Evolutionary conservation across 2,329 filamentous ascomycete genomes (phyloP), one percentile per base, ranked within the genome.

Genomic region (Calonectria henricotiae): DNA sequence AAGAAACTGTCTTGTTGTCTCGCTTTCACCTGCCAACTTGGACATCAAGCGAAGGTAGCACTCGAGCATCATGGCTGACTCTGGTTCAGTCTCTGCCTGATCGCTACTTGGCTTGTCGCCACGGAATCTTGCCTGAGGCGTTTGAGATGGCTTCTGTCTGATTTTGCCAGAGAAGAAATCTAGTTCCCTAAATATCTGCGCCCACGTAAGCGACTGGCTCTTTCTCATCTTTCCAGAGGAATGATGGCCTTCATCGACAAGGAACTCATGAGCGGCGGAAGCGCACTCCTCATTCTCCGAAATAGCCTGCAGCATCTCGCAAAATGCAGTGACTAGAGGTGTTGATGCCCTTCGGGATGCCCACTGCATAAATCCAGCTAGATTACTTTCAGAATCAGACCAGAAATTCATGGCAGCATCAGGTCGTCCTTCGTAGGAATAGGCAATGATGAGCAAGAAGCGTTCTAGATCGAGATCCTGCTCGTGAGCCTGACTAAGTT

Each of bases 281-380:
- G 96, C 96, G 76, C 94, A 96, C 64, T 93, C 90, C 65, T 94
- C 90, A 63, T 94, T 94, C 62, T 92, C 91, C 0, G 96, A 94
- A 58, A 99, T 92, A 1, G 95, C 93, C 78, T 95, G 93, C 17
- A 99, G 86, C 91, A 99, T 96, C 80, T 98, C 96, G 81, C 96
- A 99, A 77, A 98, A 99, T 13, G 96, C 95, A 71, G 94, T 96
- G 69, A 97, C 95, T 27, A 98, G 89, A n/a, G 96, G 96, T 0
- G 97, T 98, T 0, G 97, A 98, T 71, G 97, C 95, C 76, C 96
- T 89, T 75, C 94, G 92, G 4, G 96, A 98, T n/a, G 95, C 94
- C 96, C 96, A 99, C 73, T 97, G 94, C 80, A 99, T 88, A 80
- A 99, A 99, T 0, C 96, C 96, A 72, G 95, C 94, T 37, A 99